These are phyloP conservation scores for Cornus kousa DNA, from an alignment of 148 eudicot genomes.

Conservation along the genomic window DNA sequence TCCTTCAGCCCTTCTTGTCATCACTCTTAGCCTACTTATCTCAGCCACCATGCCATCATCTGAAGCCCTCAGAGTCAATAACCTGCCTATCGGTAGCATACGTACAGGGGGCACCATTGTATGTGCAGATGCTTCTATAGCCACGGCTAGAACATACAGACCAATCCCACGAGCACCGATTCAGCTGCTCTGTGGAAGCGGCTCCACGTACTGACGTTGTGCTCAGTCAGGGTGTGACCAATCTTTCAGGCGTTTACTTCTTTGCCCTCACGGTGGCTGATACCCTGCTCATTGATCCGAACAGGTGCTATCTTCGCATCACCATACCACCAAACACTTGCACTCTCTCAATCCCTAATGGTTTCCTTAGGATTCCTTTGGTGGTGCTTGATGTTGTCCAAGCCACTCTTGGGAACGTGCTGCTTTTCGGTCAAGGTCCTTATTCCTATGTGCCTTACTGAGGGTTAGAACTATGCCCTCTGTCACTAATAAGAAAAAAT, in stretches of 20 bases:
- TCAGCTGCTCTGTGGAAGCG: not conserved
- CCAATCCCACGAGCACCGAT: not conserved
- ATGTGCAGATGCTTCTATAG: not conserved
- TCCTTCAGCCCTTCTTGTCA: not conserved
- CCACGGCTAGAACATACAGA: not conserved
- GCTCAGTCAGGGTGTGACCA: not conserved
- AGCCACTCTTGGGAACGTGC: not conserved
- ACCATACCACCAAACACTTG: not conserved
- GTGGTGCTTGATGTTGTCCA: not conserved
- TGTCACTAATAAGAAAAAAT: too few species aligned
- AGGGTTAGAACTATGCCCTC: too few species aligned
- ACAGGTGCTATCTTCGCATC: not conserved
- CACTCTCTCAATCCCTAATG: not conserved
- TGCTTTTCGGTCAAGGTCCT: not conserved
- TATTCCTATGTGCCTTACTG: not conserved
- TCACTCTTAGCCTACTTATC: not conserved
- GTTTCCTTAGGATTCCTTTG: not conserved
- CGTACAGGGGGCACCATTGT: not conserved
- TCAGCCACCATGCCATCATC: not conserved
- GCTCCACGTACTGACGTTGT: not conserved
- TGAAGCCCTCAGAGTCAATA: not conserved
- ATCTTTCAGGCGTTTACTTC: not conserved
- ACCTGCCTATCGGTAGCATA: not conserved
- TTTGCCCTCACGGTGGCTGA: not conserved
- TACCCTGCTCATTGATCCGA: not conserved